These are phyloP conservation scores for Quercus lobata DNA, from an alignment of 331 rosid genomes.

Conservation along the genomic window DNA sequence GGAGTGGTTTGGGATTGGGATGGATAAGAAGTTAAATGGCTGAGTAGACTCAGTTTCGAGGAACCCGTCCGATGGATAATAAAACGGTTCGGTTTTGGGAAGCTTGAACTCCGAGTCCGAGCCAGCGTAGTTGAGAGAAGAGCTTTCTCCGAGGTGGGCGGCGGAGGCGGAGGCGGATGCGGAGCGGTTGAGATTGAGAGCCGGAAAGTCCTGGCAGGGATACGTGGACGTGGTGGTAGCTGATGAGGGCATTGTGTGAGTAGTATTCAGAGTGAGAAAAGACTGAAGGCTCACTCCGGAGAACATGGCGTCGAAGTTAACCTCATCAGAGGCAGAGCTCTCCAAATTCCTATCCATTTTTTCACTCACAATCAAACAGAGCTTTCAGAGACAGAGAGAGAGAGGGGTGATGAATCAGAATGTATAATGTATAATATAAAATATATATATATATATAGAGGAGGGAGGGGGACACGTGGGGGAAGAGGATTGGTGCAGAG, in stretches of 20 bases:
- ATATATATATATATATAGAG: too few species aligned
- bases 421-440: too few species aligned
- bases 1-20: neutral
- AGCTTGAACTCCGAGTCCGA: neutral
- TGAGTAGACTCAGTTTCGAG: neutral
- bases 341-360: slow-evolving; percentile 12
- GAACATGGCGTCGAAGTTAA: slow-evolving; percentile 45
- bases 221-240: neutral
- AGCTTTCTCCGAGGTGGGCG: neutral
- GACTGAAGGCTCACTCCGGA: slow-evolving; percentile 53
- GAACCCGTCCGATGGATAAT: neutral
- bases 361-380: neutral
- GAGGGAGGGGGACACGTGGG: slow-evolving; percentile 28
- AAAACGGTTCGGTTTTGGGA: slow-evolving; percentile 27
- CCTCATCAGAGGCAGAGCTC: slow-evolving; percentile 1
- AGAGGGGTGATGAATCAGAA: too few species aligned
- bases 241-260: neutral
- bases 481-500: neutral
- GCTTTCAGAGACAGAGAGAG: too few species aligned
- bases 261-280: slow-evolving; percentile 30
- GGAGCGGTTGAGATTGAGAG: neutral
- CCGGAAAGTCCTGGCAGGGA: slow-evolving; percentile 9
- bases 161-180: too few species aligned
- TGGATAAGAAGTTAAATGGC: slow-evolving; percentile 27
- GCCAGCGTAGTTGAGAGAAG: neutral